Evolutionary conservation across 208 protist genomes (phyloP).

Genomic region (Acanthamoeba quina): DNA sequence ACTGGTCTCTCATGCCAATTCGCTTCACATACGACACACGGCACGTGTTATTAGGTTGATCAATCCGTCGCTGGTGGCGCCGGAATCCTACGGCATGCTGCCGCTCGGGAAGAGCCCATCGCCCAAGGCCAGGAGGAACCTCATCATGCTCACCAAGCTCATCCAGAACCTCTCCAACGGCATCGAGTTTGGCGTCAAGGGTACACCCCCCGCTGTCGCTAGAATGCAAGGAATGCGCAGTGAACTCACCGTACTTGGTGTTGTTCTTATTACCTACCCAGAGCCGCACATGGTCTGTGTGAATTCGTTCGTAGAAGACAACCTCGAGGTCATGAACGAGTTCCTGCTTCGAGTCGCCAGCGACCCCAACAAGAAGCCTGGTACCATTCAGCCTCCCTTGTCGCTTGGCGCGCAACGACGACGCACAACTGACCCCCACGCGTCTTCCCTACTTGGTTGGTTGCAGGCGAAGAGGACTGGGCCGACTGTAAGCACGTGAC

Average conservation of each 20-base stretch:
- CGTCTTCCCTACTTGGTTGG: too few relatives aligned
- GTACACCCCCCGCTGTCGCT: background rate
- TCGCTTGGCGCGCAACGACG: background rate
- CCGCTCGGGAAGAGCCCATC: slow-evolving; percentile 52
- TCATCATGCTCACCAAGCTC: slow-evolving; percentile 61
- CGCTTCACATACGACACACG: background rate
- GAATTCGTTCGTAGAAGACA: slow-evolving; percentile 60
- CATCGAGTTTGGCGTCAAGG: slow-evolving; percentile 58
- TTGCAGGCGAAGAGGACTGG: slow-evolving; percentile 46
- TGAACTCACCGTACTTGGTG: too few relatives aligned
- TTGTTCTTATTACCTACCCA: background rate
- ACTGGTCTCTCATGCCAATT: too few relatives aligned
- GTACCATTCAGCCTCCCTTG: background rate
- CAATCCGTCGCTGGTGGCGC: slow-evolving; percentile 50
- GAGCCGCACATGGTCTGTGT: slow-evolving; percentile 62
- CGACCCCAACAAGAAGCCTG: slow-evolving; percentile 52
- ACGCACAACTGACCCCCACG: too few relatives aligned
- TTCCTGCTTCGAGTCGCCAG: slow-evolving; percentile 48
- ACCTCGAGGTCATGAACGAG: background rate
- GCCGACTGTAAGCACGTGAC: slow-evolving; percentile 20
- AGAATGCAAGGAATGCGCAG: too few relatives aligned
- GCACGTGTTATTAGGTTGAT: background rate
- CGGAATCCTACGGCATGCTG: slow-evolving; percentile 67
- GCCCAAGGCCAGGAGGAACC: slow-evolving; percentile 19
- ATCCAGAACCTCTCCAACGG: slow-evolving; percentile 60